phyloP scores from a whole-genome alignment of 2,329 filamentous ascomycete genomes.

The Fusarium penzigii region DNA sequence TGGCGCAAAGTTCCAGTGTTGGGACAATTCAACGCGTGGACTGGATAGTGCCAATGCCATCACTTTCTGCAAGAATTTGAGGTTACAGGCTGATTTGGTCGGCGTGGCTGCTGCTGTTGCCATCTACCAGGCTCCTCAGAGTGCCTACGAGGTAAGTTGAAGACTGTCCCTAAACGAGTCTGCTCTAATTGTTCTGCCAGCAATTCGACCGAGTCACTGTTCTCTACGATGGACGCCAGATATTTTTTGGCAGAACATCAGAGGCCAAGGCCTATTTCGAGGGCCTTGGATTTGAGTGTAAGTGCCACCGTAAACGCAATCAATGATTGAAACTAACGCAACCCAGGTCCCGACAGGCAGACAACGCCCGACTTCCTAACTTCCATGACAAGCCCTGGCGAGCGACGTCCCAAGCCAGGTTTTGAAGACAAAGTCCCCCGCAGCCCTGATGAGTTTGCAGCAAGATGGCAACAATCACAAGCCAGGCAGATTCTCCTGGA shows the following conservation, averaged over 20 bases:
- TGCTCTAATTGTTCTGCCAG: too few species aligned
- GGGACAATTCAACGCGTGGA: slow-evolving; percentile 35
- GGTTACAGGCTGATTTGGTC: slow-evolving; percentile 29
- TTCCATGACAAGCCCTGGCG: slow-evolving; percentile 45
- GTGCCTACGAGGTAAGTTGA: slow-evolving; percentile 51
- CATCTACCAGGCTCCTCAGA: slow-evolving; percentile 64
- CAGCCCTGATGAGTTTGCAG: slow-evolving; percentile 41
- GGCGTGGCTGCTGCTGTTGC: slow-evolving; percentile 28
- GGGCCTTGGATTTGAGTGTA: slow-evolving; percentile 61
- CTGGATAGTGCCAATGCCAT: slow-evolving; percentile 32
- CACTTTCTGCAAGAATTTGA: slow-evolving; percentile 29
- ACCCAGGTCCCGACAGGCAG: slow-evolving; percentile 49
- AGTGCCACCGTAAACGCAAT: too few species aligned
- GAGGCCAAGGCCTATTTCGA: slow-evolving; percentile 63
- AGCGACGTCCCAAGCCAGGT: slow-evolving; percentile 36
- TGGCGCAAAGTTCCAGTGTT: slow-evolving; percentile 43
- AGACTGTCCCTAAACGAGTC: too few species aligned
- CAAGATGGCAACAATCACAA: slow-evolving; percentile 33
- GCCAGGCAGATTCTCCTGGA: slow-evolving; percentile 14
- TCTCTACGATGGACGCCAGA: slow-evolving; percentile 67
- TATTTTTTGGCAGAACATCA: slow-evolving; percentile 61
- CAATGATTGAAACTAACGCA: too few species aligned
- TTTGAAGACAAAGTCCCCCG: slow-evolving; percentile 36
- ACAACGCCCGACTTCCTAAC: slow-evolving; percentile 69
- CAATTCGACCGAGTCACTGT: slow-evolving; percentile 67